Base-by-base conservation (phyloP, 495 filamentous ascomycete species). In the Tuber umbilicatum region DNA sequence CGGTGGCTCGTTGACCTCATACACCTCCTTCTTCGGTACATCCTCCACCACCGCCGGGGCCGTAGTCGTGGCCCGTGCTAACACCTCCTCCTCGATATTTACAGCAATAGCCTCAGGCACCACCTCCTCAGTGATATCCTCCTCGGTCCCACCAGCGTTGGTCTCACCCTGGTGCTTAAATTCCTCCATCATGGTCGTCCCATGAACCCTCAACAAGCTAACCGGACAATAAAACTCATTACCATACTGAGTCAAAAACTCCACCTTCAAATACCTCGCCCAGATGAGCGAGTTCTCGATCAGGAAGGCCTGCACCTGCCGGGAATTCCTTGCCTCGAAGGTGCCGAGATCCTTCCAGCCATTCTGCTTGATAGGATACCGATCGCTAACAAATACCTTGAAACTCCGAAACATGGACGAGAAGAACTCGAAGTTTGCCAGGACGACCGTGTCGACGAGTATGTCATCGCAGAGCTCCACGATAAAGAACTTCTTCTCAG, bases 351-450 rank as follows among this genome's bases (percentile, higher is more conserved):
- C 90, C 75, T 91, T 92, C 95, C 95, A 99, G 78, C 94, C 93
- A 68, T 96, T 94, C 69, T 89, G 82, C 83, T 97, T 97, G 41
- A 94, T 91, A 4, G 95, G 95, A 83, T 97, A 97, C 45, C 92
- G 89, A 83, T 97, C 95, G 43, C 93, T 93, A 37, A 97, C 94
- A 81, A 91, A 93, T 72, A 98, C 89, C 31, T 92, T 87, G 83
- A 99, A 97, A 35, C 89, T 91, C 72, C 93, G 91, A 80, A 98
- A 93, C 87, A 97, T 97, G 76, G 92, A 96, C 71, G 93, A 97
- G 85, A 99, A 99, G 86, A 99, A 99, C 83, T 83, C 95, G 83
- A 94, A 99, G 83, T 98, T 99, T 64, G 95, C 94, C 31, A 99
- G 87, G 2, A 97, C 95, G 42, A 99, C 87, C 5, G 95, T 99